Percentiles rank a stretch among this genome's conserved stretches.
phyloP scores from a whole-genome alignment of 2,329 filamentous ascomycete genomes.

The Hyphodiscus sp. region DNA sequence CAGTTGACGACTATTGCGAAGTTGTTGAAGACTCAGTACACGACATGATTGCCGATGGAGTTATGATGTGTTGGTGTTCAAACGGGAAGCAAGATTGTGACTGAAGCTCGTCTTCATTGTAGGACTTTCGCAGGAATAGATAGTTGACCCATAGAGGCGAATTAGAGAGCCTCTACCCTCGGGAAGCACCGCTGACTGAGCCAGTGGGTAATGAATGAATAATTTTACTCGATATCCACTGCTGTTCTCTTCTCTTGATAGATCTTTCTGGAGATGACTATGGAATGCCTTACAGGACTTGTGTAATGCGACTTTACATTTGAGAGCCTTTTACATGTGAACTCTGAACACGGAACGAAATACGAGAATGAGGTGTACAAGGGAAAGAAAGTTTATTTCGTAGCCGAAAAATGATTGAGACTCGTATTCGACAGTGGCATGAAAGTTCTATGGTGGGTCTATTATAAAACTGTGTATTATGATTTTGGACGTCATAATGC shows the following conservation, averaged over 20 bases:
- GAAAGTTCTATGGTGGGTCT: neutral
- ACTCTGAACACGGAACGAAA: neutral
- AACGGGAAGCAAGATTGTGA: neutral
- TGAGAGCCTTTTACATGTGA: neutral
- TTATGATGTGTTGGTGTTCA: neutral
- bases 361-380: neutral
- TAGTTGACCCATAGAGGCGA: too few species aligned
- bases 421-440: neutral
- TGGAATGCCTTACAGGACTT: neutral
- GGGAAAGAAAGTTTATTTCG: neutral
- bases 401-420: neutral
- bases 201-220: neutral
- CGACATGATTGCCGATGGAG: slow-evolving; percentile 35
- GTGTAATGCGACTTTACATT: neutral
- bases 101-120: too few species aligned
- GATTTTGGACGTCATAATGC: neutral
- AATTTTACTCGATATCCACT: neutral
- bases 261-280: neutral
- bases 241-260: neutral
- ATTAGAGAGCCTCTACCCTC: too few species aligned
- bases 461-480: neutral
- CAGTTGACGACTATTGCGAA: slow-evolving; percentile 68
- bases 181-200: too few species aligned
- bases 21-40: slow-evolving; percentile 63
- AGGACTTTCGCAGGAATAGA: too few species aligned